These are phyloP conservation scores for Candida neerlandica DNA, from an alignment of 1,139 yeast species.

Conservation along the genomic window DNA sequence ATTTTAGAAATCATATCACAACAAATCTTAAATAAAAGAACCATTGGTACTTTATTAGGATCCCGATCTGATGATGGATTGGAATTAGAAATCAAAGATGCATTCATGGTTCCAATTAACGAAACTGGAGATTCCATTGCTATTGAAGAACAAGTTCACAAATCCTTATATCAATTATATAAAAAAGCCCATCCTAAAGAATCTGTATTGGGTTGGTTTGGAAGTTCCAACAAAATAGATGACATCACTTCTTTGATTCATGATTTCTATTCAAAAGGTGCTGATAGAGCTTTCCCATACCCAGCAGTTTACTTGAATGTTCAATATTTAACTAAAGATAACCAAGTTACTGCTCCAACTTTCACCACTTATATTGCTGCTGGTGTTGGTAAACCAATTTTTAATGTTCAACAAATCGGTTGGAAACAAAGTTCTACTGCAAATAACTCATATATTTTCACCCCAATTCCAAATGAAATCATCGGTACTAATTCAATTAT, in stretches of 20 bases:
- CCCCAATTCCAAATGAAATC: conserved; percentile 74
- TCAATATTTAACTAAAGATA: conserved; percentile 43
- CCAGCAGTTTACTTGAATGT: conserved; percentile 81
- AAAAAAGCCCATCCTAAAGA: conserved; percentile 82
- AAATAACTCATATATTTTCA: conserved; percentile 65
- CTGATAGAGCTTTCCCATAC: conserved; percentile 69
- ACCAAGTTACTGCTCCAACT: conserved; percentile 40
- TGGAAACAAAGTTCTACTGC: conserved; percentile 38
- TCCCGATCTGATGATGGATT: conserved; percentile 85
- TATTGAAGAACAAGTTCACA: conserved; percentile 76
- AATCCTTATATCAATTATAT: conserved; percentile 69
- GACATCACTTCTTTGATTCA: conserved; percentile 81
- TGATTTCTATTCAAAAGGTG: conserved; percentile 75
- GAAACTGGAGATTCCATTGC: conserved; percentile 76
- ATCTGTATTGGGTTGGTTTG: conserved; percentile 86
- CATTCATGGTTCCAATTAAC: conserved; percentile 81
- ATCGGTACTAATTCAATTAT: conserved; percentile 45
- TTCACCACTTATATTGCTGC: conserved; percentile 77
- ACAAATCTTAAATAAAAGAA: conserved; percentile 55
- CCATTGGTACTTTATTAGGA: conserved; percentile 84
- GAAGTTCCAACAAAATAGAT: conserved; percentile 66
- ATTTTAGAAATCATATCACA: conserved; percentile 54
- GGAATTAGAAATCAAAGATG: conserved; percentile 72
- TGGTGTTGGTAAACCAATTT: conserved; percentile 60
- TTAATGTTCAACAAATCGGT: conserved; percentile 49